Evolutionary conservation across 495 filamentous ascomycete species (phyloP), one percentile per base, ranked within the genome.

Genomic region (Evansstolkia leycettana): DNA sequence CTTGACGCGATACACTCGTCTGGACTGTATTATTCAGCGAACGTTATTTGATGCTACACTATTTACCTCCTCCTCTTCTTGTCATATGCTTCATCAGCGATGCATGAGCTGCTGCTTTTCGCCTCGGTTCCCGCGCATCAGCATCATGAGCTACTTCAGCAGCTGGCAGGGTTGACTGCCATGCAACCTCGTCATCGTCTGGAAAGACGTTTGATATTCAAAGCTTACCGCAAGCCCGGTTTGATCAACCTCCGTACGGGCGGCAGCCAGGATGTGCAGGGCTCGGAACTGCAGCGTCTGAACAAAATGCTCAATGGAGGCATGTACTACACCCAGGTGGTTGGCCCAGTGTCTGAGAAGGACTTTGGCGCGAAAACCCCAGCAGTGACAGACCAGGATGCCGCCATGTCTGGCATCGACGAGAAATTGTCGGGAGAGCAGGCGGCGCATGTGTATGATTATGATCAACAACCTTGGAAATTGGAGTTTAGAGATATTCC

Each of bases 181-280:
- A 78, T 79, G 73, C 72, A 76, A 39, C 80, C 80, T 16, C 59
- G 65, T 41, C 64, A 61, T 38, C 55, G 71, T 36, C 39, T 73
- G 29, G 71, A 79, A 47, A 72, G 77, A 34, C 73, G 75, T 45
- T 55, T 81, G 43, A 53, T 82, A 39, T 84, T 77, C 65, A 76
- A 75, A 48, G 78, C 80, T 24, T 64, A 57, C 34, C 62, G 70
- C 39, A 68, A 60, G 40, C 55, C 62, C 14, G 53, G 55, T 14
- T 37, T 55, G 30, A 43, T 46, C 49, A 54, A 49, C 34, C 37
- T 46, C 13, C 65, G 62, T 25, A 51, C 55, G 6, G 62, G 64
- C 16, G 60, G 57, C 27, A 63, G 59, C 42, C 64, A 67, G 38
- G 61, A 66, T 41, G 39, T 65, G 17, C 55, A 59, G 17, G 58